phyloP scores from a whole-genome alignment of 345 rosid genomes.

The Theobroma cacao region DNA sequence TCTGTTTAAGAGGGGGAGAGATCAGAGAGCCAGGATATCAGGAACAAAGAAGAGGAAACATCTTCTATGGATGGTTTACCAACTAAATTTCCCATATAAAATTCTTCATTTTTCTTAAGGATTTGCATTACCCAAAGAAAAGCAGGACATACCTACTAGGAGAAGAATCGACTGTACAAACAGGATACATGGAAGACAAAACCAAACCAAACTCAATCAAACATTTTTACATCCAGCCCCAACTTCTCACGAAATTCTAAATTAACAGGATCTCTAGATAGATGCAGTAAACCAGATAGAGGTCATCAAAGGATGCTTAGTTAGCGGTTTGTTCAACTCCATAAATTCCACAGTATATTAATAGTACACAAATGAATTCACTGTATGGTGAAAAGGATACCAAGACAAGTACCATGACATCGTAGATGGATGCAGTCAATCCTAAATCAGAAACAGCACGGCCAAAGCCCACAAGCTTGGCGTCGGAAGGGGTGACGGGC shows the following conservation, averaged over 20 bases:
- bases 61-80: not conserved
- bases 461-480: constrained; percentile 74
- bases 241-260: no score
- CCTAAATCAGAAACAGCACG: constrained; percentile 80
- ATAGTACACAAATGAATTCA: not conserved
- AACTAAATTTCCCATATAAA: not conserved
- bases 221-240: no score
- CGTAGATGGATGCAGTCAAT: constrained; percentile 81
- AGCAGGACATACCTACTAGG: no score
- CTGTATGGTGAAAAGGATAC: not conserved
- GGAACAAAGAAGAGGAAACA: not conserved
- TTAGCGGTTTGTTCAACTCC: not conserved
- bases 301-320: not conserved
- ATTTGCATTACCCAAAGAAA: no score
- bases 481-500: constrained; percentile 53
- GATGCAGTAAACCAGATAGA: no score
- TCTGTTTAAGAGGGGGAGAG: no score
- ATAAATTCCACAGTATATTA: not conserved
- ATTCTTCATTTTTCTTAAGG: not conserved
- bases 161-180: no score
- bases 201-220: no score
- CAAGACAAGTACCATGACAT: constrained; percentile 43
- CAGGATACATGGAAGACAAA: no score
- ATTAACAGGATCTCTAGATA: no score
- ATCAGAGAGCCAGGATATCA: no score